phyloP scores from a whole-genome alignment of 2,329 filamentous ascomycete genomes.

The Claviceps digitariae region DNA sequence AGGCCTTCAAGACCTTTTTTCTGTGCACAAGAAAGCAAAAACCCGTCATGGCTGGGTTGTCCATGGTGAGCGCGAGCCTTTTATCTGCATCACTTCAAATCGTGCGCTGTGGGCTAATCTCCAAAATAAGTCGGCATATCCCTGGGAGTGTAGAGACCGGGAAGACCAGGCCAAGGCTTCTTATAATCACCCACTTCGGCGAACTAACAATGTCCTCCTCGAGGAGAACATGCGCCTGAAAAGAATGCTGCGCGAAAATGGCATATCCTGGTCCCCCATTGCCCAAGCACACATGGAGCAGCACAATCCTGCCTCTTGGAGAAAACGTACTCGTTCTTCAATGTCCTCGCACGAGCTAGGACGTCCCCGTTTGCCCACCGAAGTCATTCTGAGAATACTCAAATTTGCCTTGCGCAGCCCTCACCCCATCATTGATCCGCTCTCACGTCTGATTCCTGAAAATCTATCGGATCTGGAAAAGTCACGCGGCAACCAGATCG shows the following conservation, averaged over 20 bases:
- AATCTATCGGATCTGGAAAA: constrained; percentile 31
- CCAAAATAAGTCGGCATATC: constrained; percentile 18
- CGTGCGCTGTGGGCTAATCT: background rate
- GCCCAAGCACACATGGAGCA: constrained; percentile 20
- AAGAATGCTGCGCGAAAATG: constrained; percentile 36
- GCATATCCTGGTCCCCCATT: constrained; percentile 34
- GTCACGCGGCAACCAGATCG: constrained; percentile 31
- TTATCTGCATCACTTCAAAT: background rate
- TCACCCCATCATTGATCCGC: constrained; percentile 38
- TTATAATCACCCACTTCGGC: constrained; percentile 35
- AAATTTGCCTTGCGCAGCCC: constrained; percentile 35
- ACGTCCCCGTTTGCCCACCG: constrained; percentile 34
- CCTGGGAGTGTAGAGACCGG: constrained; percentile 39
- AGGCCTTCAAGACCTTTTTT: background rate
- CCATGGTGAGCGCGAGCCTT: background rate
- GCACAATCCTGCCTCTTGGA: constrained; percentile 18
- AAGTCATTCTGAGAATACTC: constrained; percentile 38
- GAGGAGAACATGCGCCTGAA: constrained; percentile 39
- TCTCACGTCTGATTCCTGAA: constrained; percentile 30
- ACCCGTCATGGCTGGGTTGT: background rate
- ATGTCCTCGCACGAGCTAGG: constrained; percentile 15
- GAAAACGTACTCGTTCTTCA: constrained; percentile 20
- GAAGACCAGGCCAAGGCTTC: constrained; percentile 34
- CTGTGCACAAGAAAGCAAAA: background rate
- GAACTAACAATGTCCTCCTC: constrained; percentile 28